Evolutionary conservation across 192 early-diverging fungal genomes (phyloP).

Genomic region (Podila epigama): DNA sequence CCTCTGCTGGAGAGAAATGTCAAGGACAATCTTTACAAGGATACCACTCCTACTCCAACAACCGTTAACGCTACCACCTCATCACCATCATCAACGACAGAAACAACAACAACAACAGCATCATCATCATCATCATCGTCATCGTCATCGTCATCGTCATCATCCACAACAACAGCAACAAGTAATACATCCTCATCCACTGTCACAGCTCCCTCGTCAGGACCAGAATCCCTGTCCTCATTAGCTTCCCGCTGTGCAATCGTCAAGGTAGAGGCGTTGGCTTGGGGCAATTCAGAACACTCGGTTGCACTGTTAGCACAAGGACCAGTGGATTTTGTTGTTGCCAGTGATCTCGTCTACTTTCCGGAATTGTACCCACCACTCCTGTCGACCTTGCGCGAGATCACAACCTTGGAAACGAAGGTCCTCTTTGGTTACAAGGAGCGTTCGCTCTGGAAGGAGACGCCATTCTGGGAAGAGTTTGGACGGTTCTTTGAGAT

Average conservation of each 20-base stretch:
- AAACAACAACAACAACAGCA: not conserved
- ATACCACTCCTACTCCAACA: too few species aligned
- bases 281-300: slow-evolving; percentile 56
- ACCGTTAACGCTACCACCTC: too few species aligned
- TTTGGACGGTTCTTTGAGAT: slow-evolving; percentile 61
- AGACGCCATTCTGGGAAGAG: slow-evolving; percentile 60
- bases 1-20: slow-evolving; percentile 57
- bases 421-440: slow-evolving; percentile 59
- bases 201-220: not conserved
- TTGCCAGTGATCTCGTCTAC: slow-evolving; percentile 59
- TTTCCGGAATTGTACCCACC: slow-evolving; percentile 57
- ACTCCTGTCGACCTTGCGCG: slow-evolving; percentile 49
- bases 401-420: slow-evolving; percentile 45
- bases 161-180: not conserved
- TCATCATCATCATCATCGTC: not conserved
- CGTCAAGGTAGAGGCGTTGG: slow-evolving; percentile 38
- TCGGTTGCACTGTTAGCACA: slow-evolving; percentile 11
- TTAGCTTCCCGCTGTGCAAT: slow-evolving; percentile 9
- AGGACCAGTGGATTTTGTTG: slow-evolving; percentile 49
- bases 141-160: not conserved
- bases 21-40: not conserved
- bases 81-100: too few species aligned
- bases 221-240: not conserved
- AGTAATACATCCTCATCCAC: not conserved
- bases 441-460: slow-evolving; percentile 55